Evolutionary conservation across 2,329 filamentous ascomycete genomes (phyloP), one percentile per base, ranked within the genome.

Genomic region (Clonostachys sp.): DNA sequence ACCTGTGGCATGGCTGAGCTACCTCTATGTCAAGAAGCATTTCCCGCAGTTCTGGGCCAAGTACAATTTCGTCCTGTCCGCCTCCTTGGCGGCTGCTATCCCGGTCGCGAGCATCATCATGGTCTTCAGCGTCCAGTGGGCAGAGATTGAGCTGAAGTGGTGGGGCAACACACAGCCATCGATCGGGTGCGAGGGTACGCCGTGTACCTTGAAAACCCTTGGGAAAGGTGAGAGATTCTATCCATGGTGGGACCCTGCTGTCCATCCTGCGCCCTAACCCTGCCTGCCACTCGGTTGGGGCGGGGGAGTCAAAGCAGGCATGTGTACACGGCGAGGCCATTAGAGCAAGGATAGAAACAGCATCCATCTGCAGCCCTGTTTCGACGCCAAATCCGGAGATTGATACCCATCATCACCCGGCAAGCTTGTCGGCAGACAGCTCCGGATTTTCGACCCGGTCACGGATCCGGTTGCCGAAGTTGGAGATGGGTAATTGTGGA

Each of bases 1-100:
- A 18, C 50, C 52, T 17, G 51, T 55, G n/a, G 53, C 52, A 3
- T 54, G 50, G 50, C 30, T 55, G 17, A 52, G 50, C 14, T 55
- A 52, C 51, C 49, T 54, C 33, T 53, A 52, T 30, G 34, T 49
- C 17, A 46, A 46, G 44, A 49, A 44, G 13, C 61, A 65, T 46
- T 57, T 61, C 12, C 52, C 68, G 43, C 68, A 68, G 2, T 73
- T 68, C 67, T 73, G 68, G 68, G 61, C 68, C 42, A 68, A 73
- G 61, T 75, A 74, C 57, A 73, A 73, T 55, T 74, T 72, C 52
- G 64, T 71, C 4, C 56, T 74, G 4, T 71, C 67, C 10, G 67
- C 71, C 0, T 67, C 67, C 6, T 53, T 74, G 45, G 67, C 63
- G 10, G 67, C 66, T 5, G 71, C 68, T 8, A 61, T 74, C 5